These are phyloP conservation scores for Rhododendron vialii DNA, from an alignment of 148 eudicot genomes.

Conservation along the genomic window DNA sequence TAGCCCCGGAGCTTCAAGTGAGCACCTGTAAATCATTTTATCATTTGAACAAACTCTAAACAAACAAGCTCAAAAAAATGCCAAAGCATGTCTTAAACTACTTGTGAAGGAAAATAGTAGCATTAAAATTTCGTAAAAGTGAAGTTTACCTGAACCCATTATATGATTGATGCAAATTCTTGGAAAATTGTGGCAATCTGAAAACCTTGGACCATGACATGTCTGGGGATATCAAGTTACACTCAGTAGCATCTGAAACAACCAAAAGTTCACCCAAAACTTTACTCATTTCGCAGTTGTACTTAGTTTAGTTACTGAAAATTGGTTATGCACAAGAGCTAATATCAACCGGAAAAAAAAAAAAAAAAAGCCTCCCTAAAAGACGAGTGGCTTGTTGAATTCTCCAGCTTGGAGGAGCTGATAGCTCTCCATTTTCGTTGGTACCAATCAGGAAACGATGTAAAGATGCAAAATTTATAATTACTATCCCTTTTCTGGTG, in stretches of 20 bases:
- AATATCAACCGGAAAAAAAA: not conserved
- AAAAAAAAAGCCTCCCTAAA: not conserved
- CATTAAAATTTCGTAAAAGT: not conserved
- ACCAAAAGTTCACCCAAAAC: not conserved
- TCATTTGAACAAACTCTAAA: not conserved
- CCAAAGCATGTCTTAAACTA: not conserved
- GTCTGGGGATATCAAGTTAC: constrained; percentile 11
- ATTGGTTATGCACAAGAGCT: too few relatives aligned
- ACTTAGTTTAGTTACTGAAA: not conserved
- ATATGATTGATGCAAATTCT: constrained; percentile 19
- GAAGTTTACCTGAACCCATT: constrained; percentile 32
- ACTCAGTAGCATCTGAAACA: constrained; percentile 6
- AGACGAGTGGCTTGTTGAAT: not conserved
- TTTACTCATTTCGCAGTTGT: not conserved
- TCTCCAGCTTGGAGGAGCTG: not conserved
- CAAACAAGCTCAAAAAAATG: not conserved
- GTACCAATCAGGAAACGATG: not conserved
- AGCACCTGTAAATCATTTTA: constrained; percentile 20
- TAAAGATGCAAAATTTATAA: not conserved
- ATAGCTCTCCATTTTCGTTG: not conserved
- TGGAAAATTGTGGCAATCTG: constrained; percentile 31
- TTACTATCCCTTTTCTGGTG: not conserved
- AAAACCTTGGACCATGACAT: constrained; percentile 42
- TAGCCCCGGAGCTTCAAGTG: constrained; percentile 16
- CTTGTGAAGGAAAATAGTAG: not conserved